Base-by-base conservation (phyloP, 495 filamentous ascomycete species). In the Halenospora varia region DNA sequence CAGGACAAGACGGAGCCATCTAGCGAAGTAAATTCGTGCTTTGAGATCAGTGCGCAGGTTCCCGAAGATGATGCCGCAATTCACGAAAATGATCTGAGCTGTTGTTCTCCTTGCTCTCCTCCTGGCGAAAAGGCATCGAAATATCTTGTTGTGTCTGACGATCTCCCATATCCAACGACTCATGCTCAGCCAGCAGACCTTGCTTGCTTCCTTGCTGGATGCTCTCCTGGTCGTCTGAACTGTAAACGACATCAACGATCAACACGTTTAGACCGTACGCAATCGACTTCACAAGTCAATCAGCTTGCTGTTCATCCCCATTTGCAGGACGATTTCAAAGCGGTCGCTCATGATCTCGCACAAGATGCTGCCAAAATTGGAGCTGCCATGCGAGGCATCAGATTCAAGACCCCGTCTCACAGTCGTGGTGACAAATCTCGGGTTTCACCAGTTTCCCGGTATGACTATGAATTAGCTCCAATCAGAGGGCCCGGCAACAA, bases 151-250 rank as follows among this genome's bases (percentile, higher is more conserved):
- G 4, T 8, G 8, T 4, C 8, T 8, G 42, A 20, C n/a, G n/a
- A 46, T n/a, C 17, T n/a, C 4, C 42, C 42, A 46, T 17, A 8
- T 35, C 13, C 13, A 4, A 46, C 42, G 6, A 46, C 19, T 26
- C 39, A 46, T 26, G 42, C 25, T 17, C 39, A 52, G 19, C 48
- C 52, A 18, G 47, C 39, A 35, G 56, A 60, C 40, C 56, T 57
- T n/a, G 56, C 53, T 18, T 63, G 56, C 17, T 63, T 60, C 26
- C 52, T 60, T 39, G 52, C 61, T 9, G 60, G 55, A 6, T 62
- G 60, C 52, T 51, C 60, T 39, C 60, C 60, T 15, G 40, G 55
- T 6, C 45, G 44, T 15, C 17, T 47, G 2, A 45, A 55, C 0
- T 62, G 55, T 40, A 47, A 26, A 25, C 45, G 39, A 20, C 60